Evolutionary conservation across 495 filamentous ascomycete genomes (phyloP).

Genomic region (Sordaria brevicollis): DNA sequence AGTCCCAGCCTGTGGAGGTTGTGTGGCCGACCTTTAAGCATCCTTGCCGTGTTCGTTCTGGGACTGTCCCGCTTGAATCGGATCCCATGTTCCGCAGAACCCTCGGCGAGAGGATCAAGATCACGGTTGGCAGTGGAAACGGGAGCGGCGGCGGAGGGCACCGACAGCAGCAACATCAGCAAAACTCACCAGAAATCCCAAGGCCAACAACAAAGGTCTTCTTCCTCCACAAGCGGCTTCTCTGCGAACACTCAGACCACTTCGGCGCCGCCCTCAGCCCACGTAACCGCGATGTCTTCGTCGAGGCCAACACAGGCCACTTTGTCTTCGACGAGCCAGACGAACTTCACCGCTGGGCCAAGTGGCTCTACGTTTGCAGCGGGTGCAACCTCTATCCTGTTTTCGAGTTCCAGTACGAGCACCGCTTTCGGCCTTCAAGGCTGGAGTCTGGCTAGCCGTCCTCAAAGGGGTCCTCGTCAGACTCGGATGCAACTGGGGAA

Average conservation of each 20-base stretch:
- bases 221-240: background rate
- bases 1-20: background rate
- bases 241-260: background rate
- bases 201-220: background rate
- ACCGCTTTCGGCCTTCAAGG: background rate
- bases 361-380: background rate
- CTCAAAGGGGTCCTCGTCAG: background rate
- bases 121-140: background rate
- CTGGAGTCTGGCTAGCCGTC: background rate
- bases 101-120: background rate
- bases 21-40: background rate
- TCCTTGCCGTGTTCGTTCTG: background rate
- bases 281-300: background rate
- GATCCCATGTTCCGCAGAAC: background rate
- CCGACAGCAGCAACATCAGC: background rate
- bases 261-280: background rate
- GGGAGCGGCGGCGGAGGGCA: background rate
- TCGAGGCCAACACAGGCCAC: background rate
- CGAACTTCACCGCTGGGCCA: background rate
- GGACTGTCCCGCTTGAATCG: background rate
- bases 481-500: background rate
- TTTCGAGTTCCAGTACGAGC: background rate
- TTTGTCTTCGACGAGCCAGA: background rate
- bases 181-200: background rate
- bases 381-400: background rate